A percentile compares a stretch with the other conserved stretches of the same genome.
Evolutionary conservation across 306 rosid species (phyloP).

Genomic region (Neltuma alba): DNA sequence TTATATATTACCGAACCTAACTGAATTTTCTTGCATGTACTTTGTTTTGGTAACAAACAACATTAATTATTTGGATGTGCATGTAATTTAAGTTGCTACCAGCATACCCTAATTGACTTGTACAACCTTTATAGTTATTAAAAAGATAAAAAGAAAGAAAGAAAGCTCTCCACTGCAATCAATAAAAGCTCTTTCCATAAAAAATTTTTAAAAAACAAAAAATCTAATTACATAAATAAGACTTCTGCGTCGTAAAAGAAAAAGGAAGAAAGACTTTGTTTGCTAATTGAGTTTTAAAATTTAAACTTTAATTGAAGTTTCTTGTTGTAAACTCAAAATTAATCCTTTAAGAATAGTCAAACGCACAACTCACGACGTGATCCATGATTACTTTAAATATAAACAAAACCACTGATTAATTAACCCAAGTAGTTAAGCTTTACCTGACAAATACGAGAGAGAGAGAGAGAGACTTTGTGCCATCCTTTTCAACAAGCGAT

Average conservation of each 20-base stretch:
- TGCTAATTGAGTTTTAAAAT: not conserved
- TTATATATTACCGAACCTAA: not conserved
- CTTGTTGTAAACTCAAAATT: not conserved
- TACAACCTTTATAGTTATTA: not conserved
- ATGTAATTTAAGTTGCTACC: not conserved
- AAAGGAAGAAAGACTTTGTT: not conserved
- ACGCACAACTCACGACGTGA: not conserved
- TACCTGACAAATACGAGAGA: slow-evolving; percentile 37
- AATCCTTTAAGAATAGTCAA: not conserved
- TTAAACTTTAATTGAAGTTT: not conserved
- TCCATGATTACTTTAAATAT: not conserved
- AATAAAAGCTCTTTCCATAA: not conserved
- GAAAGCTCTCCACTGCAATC: not conserved
- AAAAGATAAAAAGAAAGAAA: not conserved
- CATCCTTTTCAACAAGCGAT: slow-evolving; percentile 40
- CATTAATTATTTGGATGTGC: not conserved
- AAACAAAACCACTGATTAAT: not conserved
- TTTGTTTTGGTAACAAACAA: not conserved
- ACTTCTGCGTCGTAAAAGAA: not conserved
- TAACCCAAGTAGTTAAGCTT: slow-evolving; percentile 2
- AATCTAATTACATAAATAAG: no score
- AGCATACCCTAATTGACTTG: not conserved
- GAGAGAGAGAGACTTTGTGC: slow-evolving; percentile 37
- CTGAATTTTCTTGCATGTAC: not conserved
- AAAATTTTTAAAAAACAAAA: no score